Base-by-base conservation (phyloP, 352 stramenopile species). In the Aphanomyces invadans region DNA sequence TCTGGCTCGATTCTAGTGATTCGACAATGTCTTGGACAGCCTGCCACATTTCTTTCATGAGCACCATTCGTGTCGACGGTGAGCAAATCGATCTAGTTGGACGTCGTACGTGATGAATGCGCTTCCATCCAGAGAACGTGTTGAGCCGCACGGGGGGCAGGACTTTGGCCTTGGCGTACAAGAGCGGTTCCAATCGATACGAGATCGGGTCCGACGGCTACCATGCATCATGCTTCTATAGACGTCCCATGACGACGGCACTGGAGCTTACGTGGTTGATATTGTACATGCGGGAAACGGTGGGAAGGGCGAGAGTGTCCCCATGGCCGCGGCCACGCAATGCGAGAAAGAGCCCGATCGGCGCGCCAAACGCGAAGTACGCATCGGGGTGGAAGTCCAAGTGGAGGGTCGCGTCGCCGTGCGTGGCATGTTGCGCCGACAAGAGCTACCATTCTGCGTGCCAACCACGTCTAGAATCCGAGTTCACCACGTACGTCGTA, bases 181-280 rank as follows among this genome's bases (percentile, higher is more conserved):
- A 68, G n/a, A 98, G 84, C 25, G 94, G 94, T 74, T 98, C 94
- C 68, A 98, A 96, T 51, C 94, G 83, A 73, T 98, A 98, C 32
- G 92, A 90, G 2, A 98, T 90, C 2, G 92, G 91, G 77, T 98
- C 94, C 74, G 89, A 95, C 52, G 91, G 91, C 60, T 67, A 67
- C 33, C 4, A 33, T 17, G 11, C 25, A 38, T 19, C 19, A n/a
- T 56, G 9, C 4, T 56, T 19, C 11, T 63, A n/a, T n/a, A n/a
- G n/a, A n/a, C n/a, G n/a, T n/a, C n/a, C n/a, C n/a, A n/a, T n/a
- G n/a, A n/a, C n/a, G n/a, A n/a, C n/a, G n/a, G n/a, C n/a, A n/a
- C n/a, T n/a, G n/a, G n/a, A n/a, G 19, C 57, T 29, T 57, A 67
- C 60, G 71, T 97, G 89, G 69, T 97, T 98, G 36, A 98, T 96